Evolutionary conservation across 805 yeast genomes (phyloP).

Genomic region (Saccharomyces paradoxus): DNA sequence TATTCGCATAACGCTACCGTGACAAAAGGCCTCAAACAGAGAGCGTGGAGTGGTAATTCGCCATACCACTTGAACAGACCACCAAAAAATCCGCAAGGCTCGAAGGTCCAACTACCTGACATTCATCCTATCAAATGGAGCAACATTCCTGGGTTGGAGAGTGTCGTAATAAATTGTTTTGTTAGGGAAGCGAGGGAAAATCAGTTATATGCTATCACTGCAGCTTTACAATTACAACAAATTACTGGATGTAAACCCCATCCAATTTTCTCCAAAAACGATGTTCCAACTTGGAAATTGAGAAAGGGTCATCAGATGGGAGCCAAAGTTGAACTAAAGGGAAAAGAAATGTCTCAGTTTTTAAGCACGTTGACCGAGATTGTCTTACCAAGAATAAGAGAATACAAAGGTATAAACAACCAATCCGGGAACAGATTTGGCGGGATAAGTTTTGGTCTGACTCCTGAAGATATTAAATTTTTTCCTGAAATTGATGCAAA

Average conservation of each 20-base stretch:
- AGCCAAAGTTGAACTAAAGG: conserved; percentile 68
- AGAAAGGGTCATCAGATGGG: conserved; percentile 89
- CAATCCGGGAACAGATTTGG: conserved; percentile 80
- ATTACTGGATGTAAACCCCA: conserved; percentile 86
- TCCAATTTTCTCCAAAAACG: conserved; percentile 63
- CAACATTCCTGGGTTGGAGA: conserved; percentile 64
- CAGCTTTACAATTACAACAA: conserved; percentile 77
- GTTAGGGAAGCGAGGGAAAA: conserved; percentile 64
- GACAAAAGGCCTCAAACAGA: conserved; percentile 55
- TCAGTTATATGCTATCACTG: conserved; percentile 65
- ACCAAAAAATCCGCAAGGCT: conserved; percentile 65
- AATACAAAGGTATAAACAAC: conserved; percentile 69
- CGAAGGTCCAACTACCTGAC: conserved; percentile 65
- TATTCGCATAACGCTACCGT: conserved; percentile 58
- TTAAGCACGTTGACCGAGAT: conserved; percentile 79
- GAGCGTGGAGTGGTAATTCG: conserved; percentile 80
- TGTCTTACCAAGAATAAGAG: conserved; percentile 87
- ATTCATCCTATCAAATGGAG: conserved; percentile 55
- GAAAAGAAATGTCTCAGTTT: conserved; percentile 80
- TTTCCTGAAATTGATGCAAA: conserved; percentile 93
- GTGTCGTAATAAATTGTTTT: conserved; percentile 68
- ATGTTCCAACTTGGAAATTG: conserved; percentile 78
- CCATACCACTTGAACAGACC: conserved; percentile 87
- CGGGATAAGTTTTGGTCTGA: conserved; percentile 76
- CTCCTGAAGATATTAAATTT: conserved; percentile 62